phyloP scores from a whole-genome alignment of 176 grass and related monocot genomes.

The bread wheat (Triticum aestivum) region DNA sequence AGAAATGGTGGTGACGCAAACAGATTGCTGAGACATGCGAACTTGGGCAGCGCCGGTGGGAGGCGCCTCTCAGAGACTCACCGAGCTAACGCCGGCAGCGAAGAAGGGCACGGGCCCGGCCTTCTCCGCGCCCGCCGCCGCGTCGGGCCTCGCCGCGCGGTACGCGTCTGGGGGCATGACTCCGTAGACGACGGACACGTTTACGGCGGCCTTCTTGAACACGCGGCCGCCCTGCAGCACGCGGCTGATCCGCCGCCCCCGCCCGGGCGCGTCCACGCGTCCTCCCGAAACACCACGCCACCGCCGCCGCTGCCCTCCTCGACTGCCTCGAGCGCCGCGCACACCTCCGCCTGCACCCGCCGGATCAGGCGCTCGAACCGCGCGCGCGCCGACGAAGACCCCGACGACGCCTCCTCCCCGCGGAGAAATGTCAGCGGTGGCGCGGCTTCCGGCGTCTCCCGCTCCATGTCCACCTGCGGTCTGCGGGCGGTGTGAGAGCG shows the following conservation, averaged over 20 bases:
- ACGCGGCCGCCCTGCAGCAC: slow-evolving; percentile 70
- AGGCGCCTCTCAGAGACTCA: slow-evolving; percentile 14
- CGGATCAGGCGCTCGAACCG: slow-evolving; percentile 82
- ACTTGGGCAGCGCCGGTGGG: background rate
- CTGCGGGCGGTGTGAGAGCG: background rate
- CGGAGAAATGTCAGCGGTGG: slow-evolving; percentile 67
- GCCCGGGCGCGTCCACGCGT: slow-evolving; percentile 68
- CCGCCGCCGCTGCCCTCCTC: slow-evolving; percentile 35
- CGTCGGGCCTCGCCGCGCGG: slow-evolving; percentile 56
- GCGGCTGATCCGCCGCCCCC: slow-evolving; percentile 86
- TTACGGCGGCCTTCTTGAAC: slow-evolving; percentile 58
- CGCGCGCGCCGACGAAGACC: slow-evolving; percentile 33
- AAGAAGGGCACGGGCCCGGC: slow-evolving; percentile 58
- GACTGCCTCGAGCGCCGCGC: slow-evolving; percentile 58
- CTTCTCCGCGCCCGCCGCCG: slow-evolving; percentile 30
- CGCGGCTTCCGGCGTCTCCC: slow-evolving; percentile 58
- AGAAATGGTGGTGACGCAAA: background rate
- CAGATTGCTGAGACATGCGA: background rate
- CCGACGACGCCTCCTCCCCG: slow-evolving; percentile 38
- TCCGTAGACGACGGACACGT: slow-evolving; percentile 67
- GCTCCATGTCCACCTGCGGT: slow-evolving; percentile 42
- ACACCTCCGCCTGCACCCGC: slow-evolving; percentile 64
- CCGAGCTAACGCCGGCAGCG: slow-evolving; percentile 68
- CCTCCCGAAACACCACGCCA: slow-evolving; percentile 58
- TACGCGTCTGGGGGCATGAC: slow-evolving; percentile 66